Percentiles rank a stretch among this genome's conserved stretches.
phyloP scores from a whole-genome alignment of 106 monocot genomes.

The Allium sativum region DNA sequence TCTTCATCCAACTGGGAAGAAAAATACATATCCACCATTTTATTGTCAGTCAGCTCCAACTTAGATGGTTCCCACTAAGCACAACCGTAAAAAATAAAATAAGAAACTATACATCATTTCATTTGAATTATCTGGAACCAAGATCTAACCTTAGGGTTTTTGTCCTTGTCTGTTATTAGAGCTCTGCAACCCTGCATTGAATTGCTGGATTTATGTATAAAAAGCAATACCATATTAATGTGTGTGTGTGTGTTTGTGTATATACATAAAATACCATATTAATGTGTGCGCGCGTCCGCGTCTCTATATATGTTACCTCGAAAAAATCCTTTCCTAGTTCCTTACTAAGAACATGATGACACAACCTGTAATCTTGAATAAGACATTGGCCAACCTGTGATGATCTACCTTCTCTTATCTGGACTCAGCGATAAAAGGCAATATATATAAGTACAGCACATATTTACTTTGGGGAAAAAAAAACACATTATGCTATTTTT shows the following conservation, averaged over 20 bases:
- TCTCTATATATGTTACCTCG: conserved; percentile 31
- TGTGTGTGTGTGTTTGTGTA: no score
- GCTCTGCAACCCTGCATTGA: conserved; percentile 73
- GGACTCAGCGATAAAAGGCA: not conserved
- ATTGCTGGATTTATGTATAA: not conserved
- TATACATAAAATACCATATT: no score
- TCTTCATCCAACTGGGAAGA: no score
- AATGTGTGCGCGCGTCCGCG: no score
- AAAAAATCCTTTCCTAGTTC: conserved; percentile 81
- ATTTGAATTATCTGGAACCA: not conserved
- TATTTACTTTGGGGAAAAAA: no score
- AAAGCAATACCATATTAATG: no score
- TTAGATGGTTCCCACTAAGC: conserved; percentile 50
- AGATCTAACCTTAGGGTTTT: conserved; percentile 68
- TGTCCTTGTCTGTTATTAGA: conserved; percentile 78
- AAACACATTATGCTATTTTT: no score
- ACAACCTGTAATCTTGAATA: conserved; percentile 52
- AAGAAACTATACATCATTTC: no score
- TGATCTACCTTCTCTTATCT: conserved; percentile 85
- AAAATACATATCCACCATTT: no score
- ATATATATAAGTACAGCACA: no score
- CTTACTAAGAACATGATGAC: conserved; percentile 59
- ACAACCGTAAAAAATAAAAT: not conserved
- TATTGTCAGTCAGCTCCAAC: no score
- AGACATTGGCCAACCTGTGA: conserved; percentile 65